Evolutionary conservation across 306 rosid species (phyloP).

Genomic region (Fragaria vesca): DNA sequence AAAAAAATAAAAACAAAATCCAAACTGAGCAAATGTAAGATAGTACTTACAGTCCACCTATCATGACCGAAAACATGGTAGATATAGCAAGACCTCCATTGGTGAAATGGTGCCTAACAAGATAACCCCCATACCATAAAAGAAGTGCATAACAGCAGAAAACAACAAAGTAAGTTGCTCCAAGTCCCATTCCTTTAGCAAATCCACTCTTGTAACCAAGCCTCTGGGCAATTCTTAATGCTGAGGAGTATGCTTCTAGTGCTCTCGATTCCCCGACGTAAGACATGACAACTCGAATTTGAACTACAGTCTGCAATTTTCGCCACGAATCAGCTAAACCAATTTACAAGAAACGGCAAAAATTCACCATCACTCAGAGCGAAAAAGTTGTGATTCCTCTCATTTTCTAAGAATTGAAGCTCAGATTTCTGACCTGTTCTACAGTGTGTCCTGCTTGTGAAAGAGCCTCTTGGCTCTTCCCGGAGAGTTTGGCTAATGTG

Average conservation of each 20-base stretch:
- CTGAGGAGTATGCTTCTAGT: slow-evolving; percentile 63
- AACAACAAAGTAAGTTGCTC: slow-evolving; percentile 95
- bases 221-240: slow-evolving; percentile 75
- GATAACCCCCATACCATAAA: slow-evolving; percentile 95
- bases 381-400: not conserved
- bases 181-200: slow-evolving; percentile 94
- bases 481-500: slow-evolving; percentile 80
- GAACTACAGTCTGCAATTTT: slow-evolving; percentile 71
- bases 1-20: not conserved
- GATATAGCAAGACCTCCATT: slow-evolving; percentile 98
- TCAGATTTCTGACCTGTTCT: slow-evolving; percentile 67
- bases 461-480: slow-evolving; percentile 85
- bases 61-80: slow-evolving; percentile 97
- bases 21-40: slow-evolving; percentile 9
- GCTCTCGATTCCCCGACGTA: slow-evolving; percentile 84
- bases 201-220: slow-evolving; percentile 85
- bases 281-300: slow-evolving; percentile 83
- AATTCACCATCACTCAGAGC: slow-evolving; percentile 4
- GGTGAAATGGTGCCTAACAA: slow-evolving; percentile 83
- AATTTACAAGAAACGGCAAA: slow-evolving; percentile 16
- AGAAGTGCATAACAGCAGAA: slow-evolving; percentile 97
- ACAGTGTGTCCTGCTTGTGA: slow-evolving; percentile 91
- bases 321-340: slow-evolving; percentile 27
- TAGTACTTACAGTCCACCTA: slow-evolving; percentile 84
- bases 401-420: not conserved